A percentile compares a stretch with the other conserved stretches of the same genome.
Conservation (phyloP, 2,329 filamentous ascomycete species). For the Nigrospora oryzae region DNA sequence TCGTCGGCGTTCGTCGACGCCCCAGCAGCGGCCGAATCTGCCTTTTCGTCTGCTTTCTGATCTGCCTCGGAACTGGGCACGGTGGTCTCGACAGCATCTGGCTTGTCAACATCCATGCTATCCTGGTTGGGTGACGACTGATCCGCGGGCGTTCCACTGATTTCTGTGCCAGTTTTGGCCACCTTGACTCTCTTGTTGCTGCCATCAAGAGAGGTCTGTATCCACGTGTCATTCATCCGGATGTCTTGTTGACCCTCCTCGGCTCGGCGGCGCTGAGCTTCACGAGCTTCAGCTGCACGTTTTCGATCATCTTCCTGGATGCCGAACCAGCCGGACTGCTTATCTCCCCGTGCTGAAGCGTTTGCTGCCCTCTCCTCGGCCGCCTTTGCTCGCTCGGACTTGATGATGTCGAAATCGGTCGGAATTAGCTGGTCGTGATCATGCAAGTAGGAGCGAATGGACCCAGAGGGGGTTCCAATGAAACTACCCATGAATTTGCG, state of each 20-base stretch:
- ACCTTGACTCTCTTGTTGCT: constrained; percentile 33
- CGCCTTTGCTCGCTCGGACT: constrained; percentile 15
- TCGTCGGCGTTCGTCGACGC: too few species aligned
- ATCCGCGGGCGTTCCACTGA: not conserved
- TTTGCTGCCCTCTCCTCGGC: constrained; percentile 8
- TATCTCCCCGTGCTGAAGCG: constrained; percentile 12
- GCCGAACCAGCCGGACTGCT: constrained; percentile 13
- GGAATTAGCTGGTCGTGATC: constrained; percentile 78
- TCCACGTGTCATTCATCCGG: constrained; percentile 29
- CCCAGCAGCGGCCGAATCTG: too few species aligned
- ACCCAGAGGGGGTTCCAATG: constrained; percentile 53
- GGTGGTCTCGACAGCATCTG: not conserved
- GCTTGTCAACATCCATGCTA: not conserved
- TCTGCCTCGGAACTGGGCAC: too few species aligned
- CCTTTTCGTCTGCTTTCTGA: too few species aligned
- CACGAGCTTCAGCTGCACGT: constrained; percentile 13
- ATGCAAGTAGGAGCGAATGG: constrained; percentile 61
- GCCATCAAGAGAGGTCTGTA: constrained; percentile 27
- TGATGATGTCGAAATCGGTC: constrained; percentile 71
- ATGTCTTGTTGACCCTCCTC: constrained; percentile 10
- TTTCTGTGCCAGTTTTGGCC: not conserved
- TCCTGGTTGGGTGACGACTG: not conserved
- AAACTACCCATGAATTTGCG: constrained; percentile 74
- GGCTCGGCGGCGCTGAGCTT: constrained; percentile 17
- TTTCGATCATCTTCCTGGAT: constrained; percentile 14